Conservation (phyloP, 2,329 filamentous ascomycete species). For the Talaromyces rugulosus region DNA sequence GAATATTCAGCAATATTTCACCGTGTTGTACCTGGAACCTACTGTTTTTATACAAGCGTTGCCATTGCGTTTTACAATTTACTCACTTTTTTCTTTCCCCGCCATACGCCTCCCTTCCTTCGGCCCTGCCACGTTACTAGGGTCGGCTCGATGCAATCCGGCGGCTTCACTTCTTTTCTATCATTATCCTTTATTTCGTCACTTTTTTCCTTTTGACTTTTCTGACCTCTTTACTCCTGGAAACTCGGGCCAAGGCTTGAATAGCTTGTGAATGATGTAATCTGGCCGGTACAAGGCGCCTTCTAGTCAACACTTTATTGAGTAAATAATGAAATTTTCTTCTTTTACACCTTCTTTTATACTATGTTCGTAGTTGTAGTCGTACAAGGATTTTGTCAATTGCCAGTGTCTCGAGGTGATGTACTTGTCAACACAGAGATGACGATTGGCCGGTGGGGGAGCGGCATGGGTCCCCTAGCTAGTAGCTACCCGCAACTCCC, state of each 20-base stretch:
- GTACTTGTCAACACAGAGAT: neutral
- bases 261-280: conserved; percentile 3
- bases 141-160: conserved; percentile 18
- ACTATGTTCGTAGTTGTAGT: neutral
- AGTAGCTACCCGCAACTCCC: conserved; percentile 2
- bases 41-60: neutral
- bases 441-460: conserved; percentile 6
- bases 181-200: conserved; percentile 13
- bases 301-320: neutral
- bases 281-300: neutral
- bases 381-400: no score
- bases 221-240: conserved; percentile 6
- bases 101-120: conserved; percentile 20
- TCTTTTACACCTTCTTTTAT: neutral
- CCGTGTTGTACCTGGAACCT: neutral
- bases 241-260: conserved; percentile 14
- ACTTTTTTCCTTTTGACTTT: conserved; percentile 18
- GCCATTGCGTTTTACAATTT: conserved; percentile 9
- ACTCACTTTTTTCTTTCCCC: neutral
- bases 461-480: neutral
- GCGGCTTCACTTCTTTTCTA: neutral
- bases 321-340: conserved; percentile 2
- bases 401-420: no score
- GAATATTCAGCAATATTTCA: neutral
- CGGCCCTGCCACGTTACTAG: conserved; percentile 40